Conservation (phyloP, 257 asterid genomes). For the Rubia yunnanensis region DNA sequence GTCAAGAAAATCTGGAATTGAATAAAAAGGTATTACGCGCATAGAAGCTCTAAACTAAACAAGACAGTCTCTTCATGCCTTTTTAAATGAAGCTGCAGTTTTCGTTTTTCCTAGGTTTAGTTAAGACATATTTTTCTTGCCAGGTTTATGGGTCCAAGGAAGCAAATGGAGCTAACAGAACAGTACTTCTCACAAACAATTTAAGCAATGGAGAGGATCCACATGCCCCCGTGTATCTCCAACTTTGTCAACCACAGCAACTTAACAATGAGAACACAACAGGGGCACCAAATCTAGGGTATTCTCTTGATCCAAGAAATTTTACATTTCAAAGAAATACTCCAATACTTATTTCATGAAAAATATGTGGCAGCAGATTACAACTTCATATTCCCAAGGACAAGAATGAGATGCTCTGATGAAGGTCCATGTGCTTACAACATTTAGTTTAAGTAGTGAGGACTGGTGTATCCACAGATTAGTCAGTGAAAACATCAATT, state of each 20-base stretch:
- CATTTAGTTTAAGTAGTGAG: constrained; percentile 11
- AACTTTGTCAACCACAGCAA: constrained; percentile 77
- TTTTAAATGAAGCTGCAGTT: background rate
- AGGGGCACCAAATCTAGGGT: constrained; percentile 41
- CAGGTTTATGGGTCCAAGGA: constrained; percentile 51
- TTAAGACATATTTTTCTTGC: constrained; percentile 6
- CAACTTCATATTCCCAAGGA: constrained; percentile 10
- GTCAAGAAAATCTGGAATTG: constrained; percentile 42
- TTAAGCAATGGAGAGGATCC: constrained; percentile 41
- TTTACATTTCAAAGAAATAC: background rate
- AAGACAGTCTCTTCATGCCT: constrained; percentile 9
- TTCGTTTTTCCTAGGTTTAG: constrained; percentile 6
- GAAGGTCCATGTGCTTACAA: constrained; percentile 14
- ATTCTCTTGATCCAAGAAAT: background rate
- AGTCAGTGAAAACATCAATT: constrained; percentile 10
- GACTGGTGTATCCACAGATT: constrained; percentile 12
- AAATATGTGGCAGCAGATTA: constrained; percentile 16
- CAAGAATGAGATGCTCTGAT: constrained; percentile 7
- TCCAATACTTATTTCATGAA: background rate
- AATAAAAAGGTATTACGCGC: constrained; percentile 38
- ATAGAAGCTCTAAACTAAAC: constrained; percentile 8
- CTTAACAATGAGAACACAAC: constrained; percentile 24
- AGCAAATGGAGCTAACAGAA: constrained; percentile 32
- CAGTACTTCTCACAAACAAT: constrained; percentile 24
- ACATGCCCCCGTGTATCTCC: constrained; percentile 49